Conservation (phyloP, 2,329 filamentous ascomycete species). For the Diaporthe nobilis region DNA sequence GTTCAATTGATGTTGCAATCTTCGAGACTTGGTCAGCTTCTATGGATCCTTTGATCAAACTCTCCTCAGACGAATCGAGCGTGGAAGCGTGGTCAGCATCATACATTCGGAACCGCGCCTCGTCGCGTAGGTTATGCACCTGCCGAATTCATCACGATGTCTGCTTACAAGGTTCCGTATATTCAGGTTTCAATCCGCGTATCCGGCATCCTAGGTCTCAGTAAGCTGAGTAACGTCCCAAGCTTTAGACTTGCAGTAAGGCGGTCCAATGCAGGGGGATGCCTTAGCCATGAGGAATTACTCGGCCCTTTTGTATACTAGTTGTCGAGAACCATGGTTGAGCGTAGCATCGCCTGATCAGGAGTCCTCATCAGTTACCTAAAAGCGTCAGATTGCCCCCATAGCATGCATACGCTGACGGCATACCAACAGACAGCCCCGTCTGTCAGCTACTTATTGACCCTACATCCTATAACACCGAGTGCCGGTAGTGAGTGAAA, state of each 20-base stretch:
- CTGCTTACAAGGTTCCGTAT: background rate
- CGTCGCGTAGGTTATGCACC: background rate
- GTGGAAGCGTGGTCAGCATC: background rate
- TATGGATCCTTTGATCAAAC: background rate
- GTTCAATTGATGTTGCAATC: background rate
- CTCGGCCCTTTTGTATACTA: background rate
- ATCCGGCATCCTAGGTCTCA: background rate
- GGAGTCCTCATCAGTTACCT: background rate
- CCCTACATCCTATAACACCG: background rate
- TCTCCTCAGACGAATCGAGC: background rate
- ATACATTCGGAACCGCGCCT: background rate
- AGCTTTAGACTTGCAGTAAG: background rate
- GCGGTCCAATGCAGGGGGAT: background rate
- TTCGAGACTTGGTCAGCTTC: background rate
- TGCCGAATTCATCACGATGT: background rate
- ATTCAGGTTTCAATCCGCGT: background rate
- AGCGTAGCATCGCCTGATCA: background rate
- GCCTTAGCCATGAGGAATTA: constrained; percentile 3
- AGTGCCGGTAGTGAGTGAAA: background rate
- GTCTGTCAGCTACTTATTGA: background rate
- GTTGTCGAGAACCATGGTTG: background rate
- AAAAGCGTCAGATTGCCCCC: background rate
- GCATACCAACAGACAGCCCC: background rate
- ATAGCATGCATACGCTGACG: background rate
- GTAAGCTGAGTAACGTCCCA: background rate